Conservation (phyloP, 2,329 filamentous ascomycete genomes). For the Decorospora gaudefroyi region DNA sequence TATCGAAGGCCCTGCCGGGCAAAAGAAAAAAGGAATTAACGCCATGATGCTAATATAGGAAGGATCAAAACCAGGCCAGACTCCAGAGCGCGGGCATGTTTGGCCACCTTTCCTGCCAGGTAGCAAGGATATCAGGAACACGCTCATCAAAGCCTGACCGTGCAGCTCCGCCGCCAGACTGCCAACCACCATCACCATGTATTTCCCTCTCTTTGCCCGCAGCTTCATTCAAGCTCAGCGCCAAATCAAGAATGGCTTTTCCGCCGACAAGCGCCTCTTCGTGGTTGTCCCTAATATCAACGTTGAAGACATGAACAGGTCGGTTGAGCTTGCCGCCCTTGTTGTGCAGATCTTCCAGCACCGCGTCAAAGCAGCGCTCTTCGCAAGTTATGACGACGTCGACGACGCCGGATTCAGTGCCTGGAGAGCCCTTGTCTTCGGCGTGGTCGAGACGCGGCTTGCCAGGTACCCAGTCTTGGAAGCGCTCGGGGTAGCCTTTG, state of each 20-base stretch:
- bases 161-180: slow-evolving; percentile 61
- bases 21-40: slow-evolving; percentile 10
- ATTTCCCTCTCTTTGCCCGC: slow-evolving; percentile 75
- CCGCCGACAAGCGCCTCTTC: slow-evolving; percentile 93
- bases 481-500: slow-evolving; percentile 94
- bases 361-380: slow-evolving; percentile 97
- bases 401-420: slow-evolving; percentile 85
- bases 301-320: slow-evolving; percentile 96
- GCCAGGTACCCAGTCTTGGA: slow-evolving; percentile 96
- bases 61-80: slow-evolving; percentile 83
- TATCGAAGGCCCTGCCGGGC: slow-evolving; percentile 20
- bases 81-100: slow-evolving; percentile 92
- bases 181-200: slow-evolving; percentile 68
- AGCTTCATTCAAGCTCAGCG: slow-evolving; percentile 78
- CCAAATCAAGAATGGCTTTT: slow-evolving; percentile 87
- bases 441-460: slow-evolving; percentile 74
- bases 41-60: background rate
- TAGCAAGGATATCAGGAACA: slow-evolving; percentile 86
- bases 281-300: slow-evolving; percentile 98
- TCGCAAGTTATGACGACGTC: slow-evolving; percentile 97
- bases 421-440: slow-evolving; percentile 74
- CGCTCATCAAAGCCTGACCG: slow-evolving; percentile 85
- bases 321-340: slow-evolving; percentile 85
- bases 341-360: slow-evolving; percentile 88
- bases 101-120: slow-evolving; percentile 96